Conservation (phyloP, 2,329 filamentous ascomycete genomes). For the Xylaria sp. region DNA sequence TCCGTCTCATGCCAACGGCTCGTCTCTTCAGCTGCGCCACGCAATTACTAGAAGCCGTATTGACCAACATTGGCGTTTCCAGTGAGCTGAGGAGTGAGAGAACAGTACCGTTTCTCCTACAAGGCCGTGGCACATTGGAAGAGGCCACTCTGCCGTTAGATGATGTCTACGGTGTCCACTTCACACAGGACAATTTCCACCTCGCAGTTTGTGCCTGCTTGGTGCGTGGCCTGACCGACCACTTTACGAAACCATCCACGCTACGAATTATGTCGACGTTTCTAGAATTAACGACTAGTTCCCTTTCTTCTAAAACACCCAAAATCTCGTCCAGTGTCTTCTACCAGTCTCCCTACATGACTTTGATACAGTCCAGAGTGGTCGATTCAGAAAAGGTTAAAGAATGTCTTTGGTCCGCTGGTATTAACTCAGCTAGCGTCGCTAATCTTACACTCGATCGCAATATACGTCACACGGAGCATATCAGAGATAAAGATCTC, state of each 20-base stretch:
- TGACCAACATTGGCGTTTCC: conserved; percentile 67
- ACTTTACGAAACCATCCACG: conserved; percentile 62
- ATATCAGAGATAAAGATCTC: conserved; percentile 64
- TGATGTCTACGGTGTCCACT: conserved; percentile 69
- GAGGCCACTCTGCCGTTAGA: conserved; percentile 67
- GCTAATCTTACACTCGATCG: conserved; percentile 48
- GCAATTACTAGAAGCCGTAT: conserved; percentile 66
- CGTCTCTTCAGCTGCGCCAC: conserved; percentile 70
- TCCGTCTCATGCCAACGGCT: conserved; percentile 64
- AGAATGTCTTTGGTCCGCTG: conserved; percentile 66
- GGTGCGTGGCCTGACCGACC: conserved; percentile 67
- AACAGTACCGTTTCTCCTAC: conserved; percentile 65
- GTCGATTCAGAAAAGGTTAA: conserved; percentile 64
- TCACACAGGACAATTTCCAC: conserved; percentile 68
- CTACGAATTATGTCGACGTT: conserved; percentile 67
- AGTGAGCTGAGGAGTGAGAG: conserved; percentile 63
- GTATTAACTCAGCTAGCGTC: conserved; percentile 54
- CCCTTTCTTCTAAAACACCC: conserved; percentile 40
- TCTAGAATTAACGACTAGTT: conserved; percentile 56
- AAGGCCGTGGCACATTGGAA: conserved; percentile 64
- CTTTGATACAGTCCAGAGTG: conserved; percentile 63
- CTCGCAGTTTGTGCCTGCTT: conserved; percentile 70
- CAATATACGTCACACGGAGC: conserved; percentile 50
- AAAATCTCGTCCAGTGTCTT: conserved; percentile 42
- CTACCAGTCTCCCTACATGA: conserved; percentile 61